These are phyloP conservation scores for Psilocybe sp. DNA, from an alignment of 768 basidiomycete genomes.

Conservation along the genomic window DNA sequence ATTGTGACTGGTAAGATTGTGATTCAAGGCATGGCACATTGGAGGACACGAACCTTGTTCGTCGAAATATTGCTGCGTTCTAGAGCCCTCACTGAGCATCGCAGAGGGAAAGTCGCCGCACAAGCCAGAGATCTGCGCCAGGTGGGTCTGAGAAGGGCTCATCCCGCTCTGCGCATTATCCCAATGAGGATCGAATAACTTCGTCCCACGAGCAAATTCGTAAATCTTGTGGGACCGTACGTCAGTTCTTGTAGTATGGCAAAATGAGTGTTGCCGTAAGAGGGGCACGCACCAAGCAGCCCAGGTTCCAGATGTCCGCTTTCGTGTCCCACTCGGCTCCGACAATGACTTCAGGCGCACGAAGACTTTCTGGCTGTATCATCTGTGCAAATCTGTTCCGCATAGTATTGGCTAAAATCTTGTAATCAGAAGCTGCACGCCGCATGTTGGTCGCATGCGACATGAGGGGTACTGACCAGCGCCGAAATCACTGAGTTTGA, in stretches of 20 bases:
- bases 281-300: slow-evolving; percentile 54
- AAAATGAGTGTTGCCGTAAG: background rate
- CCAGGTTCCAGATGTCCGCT: slow-evolving; percentile 80
- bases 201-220: slow-evolving; percentile 50
- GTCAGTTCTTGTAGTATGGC: background rate
- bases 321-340: slow-evolving; percentile 61
- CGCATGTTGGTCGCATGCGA: no score
- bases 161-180: slow-evolving; percentile 9
- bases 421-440: background rate
- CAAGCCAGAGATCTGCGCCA: slow-evolving; percentile 5
- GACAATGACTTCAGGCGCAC: slow-evolving; percentile 47
- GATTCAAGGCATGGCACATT: background rate
- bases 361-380: slow-evolving; percentile 76
- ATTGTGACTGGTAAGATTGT: background rate
- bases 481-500: slow-evolving; percentile 15
- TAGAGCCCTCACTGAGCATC: background rate
- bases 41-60: slow-evolving; percentile 3
- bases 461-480: slow-evolving; percentile 1
- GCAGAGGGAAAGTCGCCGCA: slow-evolving; percentile 1
- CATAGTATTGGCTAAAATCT: slow-evolving; percentile 45
- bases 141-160: slow-evolving; percentile 8
- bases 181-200: slow-evolving; percentile 71
- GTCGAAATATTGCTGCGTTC: slow-evolving; percentile 6
- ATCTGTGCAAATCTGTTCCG: slow-evolving; percentile 78
- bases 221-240: slow-evolving; percentile 8